A percentile compares a stretch with the other conserved stretches of the same genome.
phyloP scores from a whole-genome alignment of 2,329 filamentous ascomycete genomes.

The Trichoderma sp. region DNA sequence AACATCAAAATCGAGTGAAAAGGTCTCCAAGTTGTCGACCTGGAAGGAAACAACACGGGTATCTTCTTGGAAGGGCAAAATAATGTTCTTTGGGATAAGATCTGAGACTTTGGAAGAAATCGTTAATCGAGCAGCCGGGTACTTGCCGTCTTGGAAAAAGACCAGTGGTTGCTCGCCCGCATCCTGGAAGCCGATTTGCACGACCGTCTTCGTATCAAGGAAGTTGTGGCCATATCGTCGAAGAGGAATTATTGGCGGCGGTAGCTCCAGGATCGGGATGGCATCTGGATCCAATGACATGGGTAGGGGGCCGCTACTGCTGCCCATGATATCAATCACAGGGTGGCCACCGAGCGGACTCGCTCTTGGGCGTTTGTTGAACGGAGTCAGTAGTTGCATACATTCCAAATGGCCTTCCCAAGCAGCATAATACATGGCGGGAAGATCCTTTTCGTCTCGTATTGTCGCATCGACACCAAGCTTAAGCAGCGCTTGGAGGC shows the following conservation, averaged over 20 bases:
- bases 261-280: conserved; percentile 88
- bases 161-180: conserved; percentile 74
- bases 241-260: conserved; percentile 93
- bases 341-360: conserved; percentile 52
- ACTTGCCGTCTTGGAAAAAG: conserved; percentile 98
- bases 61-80: conserved; percentile 95
- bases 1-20: conserved; percentile 95
- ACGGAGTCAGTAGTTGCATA: conserved; percentile 80
- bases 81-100: conserved; percentile 92
- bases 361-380: conserved; percentile 50
- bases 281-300: conserved; percentile 80
- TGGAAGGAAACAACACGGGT: conserved; percentile 93
- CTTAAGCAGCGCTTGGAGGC: conserved; percentile 78
- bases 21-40: conserved; percentile 88
- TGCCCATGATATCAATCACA: conserved; percentile 49
- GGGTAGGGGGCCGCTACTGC: conserved; percentile 57
- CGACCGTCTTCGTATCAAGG: conserved; percentile 93
- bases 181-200: conserved; percentile 88
- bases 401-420: conserved; percentile 97
- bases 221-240: conserved; percentile 98
- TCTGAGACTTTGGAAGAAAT: conserved; percentile 97
- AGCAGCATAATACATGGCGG: conserved; percentile 96
- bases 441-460: conserved; percentile 87
- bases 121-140: conserved; percentile 90
- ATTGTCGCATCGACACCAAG: conserved; percentile 78